Percentiles rank a stretch among this genome's conserved stretches.
Conservation (phyloP, 257 asterid genomes). For the Linaria vulgaris region DNA sequence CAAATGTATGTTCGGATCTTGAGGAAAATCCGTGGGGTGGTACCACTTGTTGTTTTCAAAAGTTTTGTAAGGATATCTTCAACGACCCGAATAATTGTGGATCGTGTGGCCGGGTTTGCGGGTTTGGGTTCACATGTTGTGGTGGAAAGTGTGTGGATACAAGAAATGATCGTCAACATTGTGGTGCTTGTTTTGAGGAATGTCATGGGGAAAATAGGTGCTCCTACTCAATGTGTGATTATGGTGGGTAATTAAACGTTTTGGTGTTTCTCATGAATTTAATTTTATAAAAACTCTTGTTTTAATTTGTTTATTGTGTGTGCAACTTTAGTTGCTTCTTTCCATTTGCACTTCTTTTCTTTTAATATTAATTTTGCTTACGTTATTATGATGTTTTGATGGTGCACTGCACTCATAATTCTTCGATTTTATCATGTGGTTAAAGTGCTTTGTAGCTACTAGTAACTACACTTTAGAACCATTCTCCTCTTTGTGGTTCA, state of each 20-base stretch:
- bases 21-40: constrained; percentile 48
- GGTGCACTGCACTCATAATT: too few species aligned
- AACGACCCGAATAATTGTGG: constrained; percentile 45
- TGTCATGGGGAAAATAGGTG: constrained; percentile 31
- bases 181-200: constrained; percentile 51
- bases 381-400: too few species aligned
- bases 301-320: not conserved
- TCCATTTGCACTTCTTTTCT: too few species aligned
- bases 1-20: constrained; percentile 35
- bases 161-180: constrained; percentile 35
- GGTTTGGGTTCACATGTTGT: constrained; percentile 42
- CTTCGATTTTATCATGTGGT: too few species aligned
- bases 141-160: constrained; percentile 42
- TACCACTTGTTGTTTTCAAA: constrained; percentile 40
- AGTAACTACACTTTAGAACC: too few species aligned
- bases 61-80: constrained; percentile 37
- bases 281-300: not conserved
- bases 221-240: constrained; percentile 51
- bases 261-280: not conserved
- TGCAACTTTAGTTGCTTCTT: too few species aligned
- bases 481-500: too few species aligned
- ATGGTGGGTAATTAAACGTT: constrained; percentile 33
- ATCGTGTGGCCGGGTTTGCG: constrained; percentile 44
- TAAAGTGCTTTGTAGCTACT: too few species aligned
- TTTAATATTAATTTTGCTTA: too few species aligned